These are phyloP conservation scores for Hericium rajendrae DNA, from an alignment of 768 basidiomycete genomes.

Conservation along the genomic window DNA sequence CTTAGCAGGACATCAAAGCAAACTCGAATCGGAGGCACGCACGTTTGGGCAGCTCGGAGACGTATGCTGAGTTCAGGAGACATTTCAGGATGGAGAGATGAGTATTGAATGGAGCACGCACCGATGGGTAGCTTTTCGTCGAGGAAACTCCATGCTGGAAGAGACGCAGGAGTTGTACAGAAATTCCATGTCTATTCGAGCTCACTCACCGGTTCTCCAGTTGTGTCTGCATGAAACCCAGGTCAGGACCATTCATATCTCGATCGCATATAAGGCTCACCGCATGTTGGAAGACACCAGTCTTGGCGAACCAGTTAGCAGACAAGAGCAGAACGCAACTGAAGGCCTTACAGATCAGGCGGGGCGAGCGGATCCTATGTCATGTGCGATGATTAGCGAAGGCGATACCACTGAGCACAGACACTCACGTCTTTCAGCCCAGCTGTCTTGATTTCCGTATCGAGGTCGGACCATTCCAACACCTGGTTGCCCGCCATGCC, in stretches of 20 bases:
- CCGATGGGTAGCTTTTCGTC: slow-evolving; percentile 22
- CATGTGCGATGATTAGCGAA: not conserved
- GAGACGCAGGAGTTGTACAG: not conserved
- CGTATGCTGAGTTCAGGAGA: slow-evolving; percentile 27
- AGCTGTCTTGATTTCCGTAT: slow-evolving; percentile 22
- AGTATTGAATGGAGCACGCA: not conserved
- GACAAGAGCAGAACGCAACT: not conserved
- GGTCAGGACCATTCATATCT: not conserved
- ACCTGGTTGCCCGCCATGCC: slow-evolving; percentile 27
- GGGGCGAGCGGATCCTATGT: slow-evolving; percentile 27
- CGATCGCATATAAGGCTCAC: not conserved
- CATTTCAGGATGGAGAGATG: not conserved
- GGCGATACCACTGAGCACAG: not conserved
- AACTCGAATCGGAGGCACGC: not conserved
- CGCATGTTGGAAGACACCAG: slow-evolving; percentile 34
- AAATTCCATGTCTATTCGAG: not conserved
- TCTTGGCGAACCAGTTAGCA: slow-evolving; percentile 9
- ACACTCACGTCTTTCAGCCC: slow-evolving; percentile 23
- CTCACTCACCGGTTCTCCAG: not conserved
- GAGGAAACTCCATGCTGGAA: slow-evolving; percentile 11
- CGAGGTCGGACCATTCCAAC: slow-evolving; percentile 22
- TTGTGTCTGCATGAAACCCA: not conserved
- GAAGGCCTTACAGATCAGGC: slow-evolving; percentile 26
- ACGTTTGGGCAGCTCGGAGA: slow-evolving; percentile 17
- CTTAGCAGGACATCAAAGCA: not conserved